Evolutionary conservation across 2,329 filamentous ascomycete species (phyloP).

Genomic region (Tolypocladium inflatum): DNA sequence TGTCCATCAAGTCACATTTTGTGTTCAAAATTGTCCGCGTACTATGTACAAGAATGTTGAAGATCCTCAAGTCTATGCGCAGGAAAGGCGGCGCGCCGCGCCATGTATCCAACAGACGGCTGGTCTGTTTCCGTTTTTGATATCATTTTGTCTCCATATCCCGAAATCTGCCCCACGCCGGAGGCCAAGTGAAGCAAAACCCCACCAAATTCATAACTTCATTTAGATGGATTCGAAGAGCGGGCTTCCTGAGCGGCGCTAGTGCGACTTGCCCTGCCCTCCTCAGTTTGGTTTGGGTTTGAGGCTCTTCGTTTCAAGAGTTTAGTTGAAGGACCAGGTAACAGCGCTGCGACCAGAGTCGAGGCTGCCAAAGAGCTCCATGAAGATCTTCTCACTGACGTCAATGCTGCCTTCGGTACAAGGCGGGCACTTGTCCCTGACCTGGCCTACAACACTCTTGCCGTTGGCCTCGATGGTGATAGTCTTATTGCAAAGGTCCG

Average conservation of each 20-base stretch:
- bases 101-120: not conserved
- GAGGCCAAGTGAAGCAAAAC: not conserved
- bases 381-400: constrained; percentile 46
- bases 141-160: not conserved
- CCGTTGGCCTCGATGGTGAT: constrained; percentile 55
- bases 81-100: not conserved
- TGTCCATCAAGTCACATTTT: not conserved
- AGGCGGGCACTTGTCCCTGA: constrained; percentile 59
- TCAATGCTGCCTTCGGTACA: constrained; percentile 35
- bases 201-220: not conserved
- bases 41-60: not conserved
- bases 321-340: constrained; percentile 39
- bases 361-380: constrained; percentile 38
- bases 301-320: not conserved
- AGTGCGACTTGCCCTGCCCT: not conserved
- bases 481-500: constrained; percentile 62
- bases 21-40: not conserved
- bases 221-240: not conserved
- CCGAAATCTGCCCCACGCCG: not conserved
- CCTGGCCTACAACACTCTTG: constrained; percentile 44
- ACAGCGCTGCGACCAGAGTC: constrained; percentile 30
- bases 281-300: not conserved
- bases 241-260: not conserved
- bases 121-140: not conserved
- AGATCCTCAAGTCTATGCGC: not conserved